phyloP scores from a whole-genome alignment of 148 eudicot species.

The Fallopia convolvulus region DNA sequence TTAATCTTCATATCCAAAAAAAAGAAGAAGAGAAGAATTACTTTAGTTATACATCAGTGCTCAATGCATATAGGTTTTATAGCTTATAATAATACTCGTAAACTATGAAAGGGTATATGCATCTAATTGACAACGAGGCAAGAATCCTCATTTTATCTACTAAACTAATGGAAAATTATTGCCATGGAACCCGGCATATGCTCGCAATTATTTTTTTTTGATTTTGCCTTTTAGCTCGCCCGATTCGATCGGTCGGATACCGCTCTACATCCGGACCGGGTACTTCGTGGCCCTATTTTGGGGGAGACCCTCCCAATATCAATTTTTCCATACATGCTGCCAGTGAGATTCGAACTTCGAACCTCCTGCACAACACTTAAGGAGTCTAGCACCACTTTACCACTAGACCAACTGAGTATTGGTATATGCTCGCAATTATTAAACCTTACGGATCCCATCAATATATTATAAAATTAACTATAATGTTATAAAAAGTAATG shows the following conservation, averaged over 20 bases:
- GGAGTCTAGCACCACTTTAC: too few species aligned
- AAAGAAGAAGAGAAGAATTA: too few species aligned
- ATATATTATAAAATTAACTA: background rate
- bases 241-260: too few species aligned
- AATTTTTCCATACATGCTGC: too few species aligned
- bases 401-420: too few species aligned
- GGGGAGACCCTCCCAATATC: too few species aligned
- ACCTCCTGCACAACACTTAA: too few species aligned
- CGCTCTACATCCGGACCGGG: too few species aligned
- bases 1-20: background rate
- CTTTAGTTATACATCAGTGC: background rate
- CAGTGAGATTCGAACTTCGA: too few species aligned
- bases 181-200: constrained; percentile 10
- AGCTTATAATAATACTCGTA: background rate
- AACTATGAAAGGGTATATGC: background rate
- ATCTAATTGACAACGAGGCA: constrained; percentile 8
- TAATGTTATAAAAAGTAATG: background rate
- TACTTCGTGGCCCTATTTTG: too few species aligned
- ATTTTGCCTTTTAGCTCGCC: too few species aligned
- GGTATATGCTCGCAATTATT: constrained; percentile 7
- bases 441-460: background rate
- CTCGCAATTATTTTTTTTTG: constrained; percentile 7
- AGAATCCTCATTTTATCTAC: constrained; percentile 10
- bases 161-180: constrained; percentile 8
- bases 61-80: background rate